These are phyloP conservation scores for Auricularia auricula-judae DNA, from an alignment of 768 basidiomycete genomes.

Conservation along the genomic window DNA sequence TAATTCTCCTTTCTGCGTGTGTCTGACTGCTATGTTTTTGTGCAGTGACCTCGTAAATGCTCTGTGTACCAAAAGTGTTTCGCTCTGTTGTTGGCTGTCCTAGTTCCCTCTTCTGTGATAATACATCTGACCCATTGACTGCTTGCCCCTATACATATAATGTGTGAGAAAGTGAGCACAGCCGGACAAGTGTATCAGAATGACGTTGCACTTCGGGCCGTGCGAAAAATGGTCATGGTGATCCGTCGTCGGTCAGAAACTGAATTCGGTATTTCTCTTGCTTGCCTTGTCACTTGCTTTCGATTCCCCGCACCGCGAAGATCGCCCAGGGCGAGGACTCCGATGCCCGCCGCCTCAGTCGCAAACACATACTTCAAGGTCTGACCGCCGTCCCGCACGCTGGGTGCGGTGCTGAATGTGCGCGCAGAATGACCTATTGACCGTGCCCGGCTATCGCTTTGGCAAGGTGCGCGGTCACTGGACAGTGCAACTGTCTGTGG, in stretches of 20 bases:
- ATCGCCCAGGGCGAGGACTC: background rate
- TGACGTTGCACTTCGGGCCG: no score
- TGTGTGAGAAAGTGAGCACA: no score
- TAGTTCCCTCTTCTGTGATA: no score
- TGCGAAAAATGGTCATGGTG: no score
- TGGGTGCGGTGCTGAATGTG: background rate
- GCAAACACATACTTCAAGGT: slow-evolving; percentile 43
- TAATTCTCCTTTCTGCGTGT: no score
- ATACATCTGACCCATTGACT: no score
- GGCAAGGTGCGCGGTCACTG: slow-evolving; percentile 37
- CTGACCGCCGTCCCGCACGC: background rate
- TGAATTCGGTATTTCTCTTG: background rate
- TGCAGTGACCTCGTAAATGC: slow-evolving; percentile 27
- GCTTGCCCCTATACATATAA: no score
- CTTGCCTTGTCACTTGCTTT: background rate
- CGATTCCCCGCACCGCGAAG: background rate
- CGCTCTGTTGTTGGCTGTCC: no score
- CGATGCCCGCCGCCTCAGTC: background rate
- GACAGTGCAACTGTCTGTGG: background rate
- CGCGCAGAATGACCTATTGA: slow-evolving; percentile 32
- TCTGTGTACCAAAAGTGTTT: no score
- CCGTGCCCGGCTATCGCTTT: slow-evolving; percentile 63
- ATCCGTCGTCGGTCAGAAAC: no score
- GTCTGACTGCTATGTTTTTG: background rate
- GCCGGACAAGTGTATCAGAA: no score